Evolutionary conservation across 108 stramenopile genomes (phyloP), one percentile per base, ranked within the genome.

Genomic region (Conticribra weissflogii): DNA sequence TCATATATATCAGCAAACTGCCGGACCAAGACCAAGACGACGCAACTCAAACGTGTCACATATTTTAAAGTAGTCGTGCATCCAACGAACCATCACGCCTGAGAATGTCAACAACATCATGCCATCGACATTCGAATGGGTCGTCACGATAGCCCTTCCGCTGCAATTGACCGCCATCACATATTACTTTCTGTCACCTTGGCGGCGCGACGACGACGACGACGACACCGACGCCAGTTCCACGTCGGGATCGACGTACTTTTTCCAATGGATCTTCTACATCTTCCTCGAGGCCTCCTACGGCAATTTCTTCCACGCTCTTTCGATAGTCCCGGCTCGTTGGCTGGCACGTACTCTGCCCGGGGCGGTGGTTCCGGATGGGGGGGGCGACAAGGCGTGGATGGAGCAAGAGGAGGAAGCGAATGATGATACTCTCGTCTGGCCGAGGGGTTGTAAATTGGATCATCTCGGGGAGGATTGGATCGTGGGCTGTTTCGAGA

Each of bases 261-360:
- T 70, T 45, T 22, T 47, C 29, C 62, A 45, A 47, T 72, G 61
- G 61, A 22, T 33, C 12, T 34, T 76, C 61, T 71, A 55, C 54
- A 22, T 76, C 31, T 25, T 76, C 17, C 75, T 76, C 46, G 75
- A 76, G 48, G 59, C 75, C 28, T 27, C 75, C 31, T 65, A 50
- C 62, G 58, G 69, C 2, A 36, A 76, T 41, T 54, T 72, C 4
- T 76, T 76, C 19, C 71, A 76, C 31, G 22, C 47, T 14, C 2
- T 63, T 12, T 48, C 71, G 12, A 41, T 71, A 0, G 12, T 57
- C 2, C 75, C 75, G 1, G 60, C 61, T 18, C 48, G 75, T 49
- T 71, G 36, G 32, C 19, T 76, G 3, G 68, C 70, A 30, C 23
- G 33, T 1, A 61, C 15, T 36, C 48, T 71, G 24, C 75, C 75